Evolutionary conservation across 352 stramenopile species (phyloP).

Genomic region (Elongisporangium prolatum): DNA sequence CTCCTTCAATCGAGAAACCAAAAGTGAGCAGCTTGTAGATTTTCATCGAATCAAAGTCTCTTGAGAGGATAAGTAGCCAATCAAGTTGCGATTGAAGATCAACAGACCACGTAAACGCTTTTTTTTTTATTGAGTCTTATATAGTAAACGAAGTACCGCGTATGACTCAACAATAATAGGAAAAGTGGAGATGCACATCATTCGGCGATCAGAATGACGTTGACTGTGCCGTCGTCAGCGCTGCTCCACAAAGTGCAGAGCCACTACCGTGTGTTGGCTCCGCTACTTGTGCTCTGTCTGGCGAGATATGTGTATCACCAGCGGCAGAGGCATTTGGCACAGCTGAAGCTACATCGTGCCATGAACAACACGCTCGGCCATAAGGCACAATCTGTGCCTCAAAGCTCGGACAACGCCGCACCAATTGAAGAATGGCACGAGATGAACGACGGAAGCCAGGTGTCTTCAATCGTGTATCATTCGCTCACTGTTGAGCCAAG

Average conservation of each 20-base stretch:
- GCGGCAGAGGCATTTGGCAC: slow-evolving; percentile 33
- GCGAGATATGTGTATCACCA: slow-evolving; percentile 39
- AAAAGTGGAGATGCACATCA: background rate
- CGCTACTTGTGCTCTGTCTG: slow-evolving; percentile 34
- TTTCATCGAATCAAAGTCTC: background rate
- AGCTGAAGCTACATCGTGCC: slow-evolving; percentile 31
- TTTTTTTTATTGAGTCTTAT: background rate
- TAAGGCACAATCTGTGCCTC: slow-evolving; percentile 5
- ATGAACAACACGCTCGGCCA: slow-evolving; percentile 23
- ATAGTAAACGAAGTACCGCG: background rate
- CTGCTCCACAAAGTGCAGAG: slow-evolving; percentile 25
- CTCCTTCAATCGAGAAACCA: background rate
- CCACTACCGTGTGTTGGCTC: slow-evolving; percentile 25
- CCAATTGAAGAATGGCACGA: slow-evolving; percentile 50
- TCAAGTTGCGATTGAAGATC: background rate
- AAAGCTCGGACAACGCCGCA: background rate
- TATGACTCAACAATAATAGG: background rate
- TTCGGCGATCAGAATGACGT: background rate
- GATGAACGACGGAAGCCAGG: slow-evolving; percentile 31
- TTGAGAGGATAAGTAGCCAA: background rate
- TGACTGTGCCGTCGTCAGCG: slow-evolving; percentile 4
- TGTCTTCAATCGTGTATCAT: slow-evolving; percentile 48
- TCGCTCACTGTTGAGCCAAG: slow-evolving; percentile 8
- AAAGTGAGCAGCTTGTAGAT: background rate
- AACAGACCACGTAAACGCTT: background rate